Percentiles rank a stretch among this genome's conserved stretches.
These are phyloP conservation scores for Umbellularia californica DNA, from an alignment of 164 flowering plant species.

Conservation along the genomic window DNA sequence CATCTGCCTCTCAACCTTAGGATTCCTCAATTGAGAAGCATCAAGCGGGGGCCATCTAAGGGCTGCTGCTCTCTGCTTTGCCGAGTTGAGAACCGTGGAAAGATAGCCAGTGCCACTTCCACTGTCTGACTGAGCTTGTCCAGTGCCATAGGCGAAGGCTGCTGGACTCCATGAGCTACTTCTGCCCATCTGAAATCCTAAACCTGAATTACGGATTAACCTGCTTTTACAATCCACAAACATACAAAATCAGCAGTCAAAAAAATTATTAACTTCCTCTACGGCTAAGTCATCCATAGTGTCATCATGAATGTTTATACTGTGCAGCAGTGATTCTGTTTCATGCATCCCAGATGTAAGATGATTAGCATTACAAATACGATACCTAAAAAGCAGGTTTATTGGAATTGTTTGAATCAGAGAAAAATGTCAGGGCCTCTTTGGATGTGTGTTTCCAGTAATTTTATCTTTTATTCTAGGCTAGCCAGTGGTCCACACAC, in stretches of 20 bases:
- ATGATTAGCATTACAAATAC: no score
- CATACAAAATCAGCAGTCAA: neutral
- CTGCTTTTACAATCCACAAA: slow-evolving; percentile 17
- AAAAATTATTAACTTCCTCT: neutral
- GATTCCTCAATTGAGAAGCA: slow-evolving; percentile 17
- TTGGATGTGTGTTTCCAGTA: no score
- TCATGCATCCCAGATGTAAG: no score
- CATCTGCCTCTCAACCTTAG: slow-evolving; percentile 15
- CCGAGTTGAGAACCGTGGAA: slow-evolving; percentile 54
- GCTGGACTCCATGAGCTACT: slow-evolving; percentile 51
- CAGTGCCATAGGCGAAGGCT: slow-evolving; percentile 31
- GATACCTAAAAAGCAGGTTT: no score
- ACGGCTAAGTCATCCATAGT: neutral
- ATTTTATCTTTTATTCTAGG: no score
- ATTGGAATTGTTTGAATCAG: no score
- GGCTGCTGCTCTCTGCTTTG: slow-evolving; percentile 56
- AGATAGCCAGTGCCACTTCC: slow-evolving; percentile 38
- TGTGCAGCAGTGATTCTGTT: no score
- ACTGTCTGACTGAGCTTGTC: slow-evolving; percentile 20
- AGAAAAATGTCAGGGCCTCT: no score
- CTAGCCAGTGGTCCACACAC: neutral
- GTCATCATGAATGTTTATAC: no score
- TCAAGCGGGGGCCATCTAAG: slow-evolving; percentile 62
- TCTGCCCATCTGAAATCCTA: slow-evolving; percentile 33
- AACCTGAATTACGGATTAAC: slow-evolving; percentile 23